These are phyloP conservation scores for Stentor roeselii DNA, from an alignment of 73 alveolate genomes.

Conservation along the genomic window DNA sequence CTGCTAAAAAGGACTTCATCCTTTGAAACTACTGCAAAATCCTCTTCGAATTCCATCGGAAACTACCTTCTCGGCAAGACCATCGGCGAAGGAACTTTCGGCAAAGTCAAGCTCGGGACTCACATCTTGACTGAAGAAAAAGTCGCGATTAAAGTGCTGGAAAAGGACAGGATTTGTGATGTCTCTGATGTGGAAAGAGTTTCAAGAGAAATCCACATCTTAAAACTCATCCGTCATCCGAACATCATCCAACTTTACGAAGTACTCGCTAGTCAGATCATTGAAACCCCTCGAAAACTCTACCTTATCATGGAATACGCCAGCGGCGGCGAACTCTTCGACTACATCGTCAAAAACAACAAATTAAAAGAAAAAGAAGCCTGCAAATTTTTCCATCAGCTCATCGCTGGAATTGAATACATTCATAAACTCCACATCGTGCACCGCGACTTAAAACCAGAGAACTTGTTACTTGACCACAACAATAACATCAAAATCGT, in stretches of 20 bases:
- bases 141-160: constrained; percentile 80
- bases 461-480: constrained; percentile 85
- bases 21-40: not conserved
- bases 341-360: constrained; percentile 43
- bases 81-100: constrained; percentile 87
- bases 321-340: constrained; percentile 59
- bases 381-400: constrained; percentile 66
- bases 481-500: constrained; percentile 83
- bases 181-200: constrained; percentile 74
- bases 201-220: constrained; percentile 73
- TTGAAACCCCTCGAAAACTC: constrained; percentile 39
- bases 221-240: constrained; percentile 75
- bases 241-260: constrained; percentile 77
- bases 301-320: constrained; percentile 58
- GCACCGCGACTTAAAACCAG: constrained; percentile 96
- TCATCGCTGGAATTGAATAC: constrained; percentile 74
- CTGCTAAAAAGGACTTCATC: not conserved
- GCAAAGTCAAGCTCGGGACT: constrained; percentile 81
- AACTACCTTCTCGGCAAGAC: constrained; percentile 51
- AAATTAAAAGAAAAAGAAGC: constrained; percentile 72
- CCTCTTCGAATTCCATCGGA: not conserved
- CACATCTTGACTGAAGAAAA: constrained; percentile 68
- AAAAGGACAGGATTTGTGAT: constrained; percentile 70
- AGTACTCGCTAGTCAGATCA: constrained; percentile 28
- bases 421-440: constrained; percentile 70